Base-by-base conservation (phyloP, 176 grass and related monocot species). In the Oryza australiensis region DNA sequence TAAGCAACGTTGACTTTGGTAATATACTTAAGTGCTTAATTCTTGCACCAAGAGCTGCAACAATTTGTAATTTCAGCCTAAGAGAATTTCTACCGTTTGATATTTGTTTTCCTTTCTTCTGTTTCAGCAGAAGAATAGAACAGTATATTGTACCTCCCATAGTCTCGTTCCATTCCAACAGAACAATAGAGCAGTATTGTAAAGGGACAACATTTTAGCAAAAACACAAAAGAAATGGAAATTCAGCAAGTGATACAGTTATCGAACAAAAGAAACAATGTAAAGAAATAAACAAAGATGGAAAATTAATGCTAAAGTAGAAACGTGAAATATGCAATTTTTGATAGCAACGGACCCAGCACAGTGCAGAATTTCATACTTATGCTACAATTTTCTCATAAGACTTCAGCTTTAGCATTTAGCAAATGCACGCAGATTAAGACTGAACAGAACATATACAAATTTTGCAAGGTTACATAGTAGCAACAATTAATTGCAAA, bases 401-500 rank as follows among this genome's bases (percentile, higher is more conserved):
- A 14, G 51, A 79, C 10, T 14, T 45, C 28, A 33, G 79, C n/a
- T 87, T 27, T 41, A 64, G 34, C n/a, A 22, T 87, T 27, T 41
- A 64, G 34, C 28, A 22, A 72, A 15, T 22, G 32, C 80, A 64
- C 28, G 12, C 43, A 80, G 49, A 64, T 42, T 43, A 73, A 40
- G 37, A 64, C 27, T 75, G 43, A 30, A 64, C 48, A 74, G 28
- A 13, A n/a, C 9, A 38, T 13, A 22, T 20, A 67, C n/a, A n/a
- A 65, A 43, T 23, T n/a, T 76, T 41, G 43, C 49, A 13, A 9
- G 20, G 29, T 29, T 10, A 26, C 12, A 9, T 33, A 68, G 51
- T 22, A 32, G 42, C 14, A 9, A 5, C 70, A 82, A 24, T 55
- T 32, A 1, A 76, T 18, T 22, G 45, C 0, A 70, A 74, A 49